Evolutionary conservation across 345 rosid species (phyloP).

Genomic region (Populus nigra): DNA sequence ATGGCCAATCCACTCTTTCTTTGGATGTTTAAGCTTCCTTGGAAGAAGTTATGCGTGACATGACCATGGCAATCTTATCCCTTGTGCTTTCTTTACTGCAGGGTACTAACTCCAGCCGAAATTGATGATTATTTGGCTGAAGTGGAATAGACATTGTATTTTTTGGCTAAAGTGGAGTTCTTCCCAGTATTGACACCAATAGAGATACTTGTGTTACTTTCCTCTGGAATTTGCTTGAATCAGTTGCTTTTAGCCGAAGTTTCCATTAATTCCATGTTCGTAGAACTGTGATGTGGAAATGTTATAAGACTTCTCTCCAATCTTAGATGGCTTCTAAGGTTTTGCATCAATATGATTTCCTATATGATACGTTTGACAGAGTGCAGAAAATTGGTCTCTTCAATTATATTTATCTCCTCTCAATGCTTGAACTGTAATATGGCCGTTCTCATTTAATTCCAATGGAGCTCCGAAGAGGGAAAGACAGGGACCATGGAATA

Average conservation of each 20-base stretch:
- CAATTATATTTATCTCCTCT: neutral
- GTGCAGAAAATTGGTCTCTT: neutral
- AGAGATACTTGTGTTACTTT: neutral
- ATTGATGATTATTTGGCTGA: constrained; percentile 58
- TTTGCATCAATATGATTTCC: neutral
- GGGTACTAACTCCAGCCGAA: constrained; percentile 80
- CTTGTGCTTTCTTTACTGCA: constrained; percentile 23
- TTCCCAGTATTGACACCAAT: neutral
- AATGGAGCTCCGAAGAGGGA: neutral
- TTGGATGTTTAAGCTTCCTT: neutral
- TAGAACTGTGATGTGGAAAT: neutral
- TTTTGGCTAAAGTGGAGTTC: neutral
- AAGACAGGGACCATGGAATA: too few species aligned
- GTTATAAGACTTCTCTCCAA: neutral
- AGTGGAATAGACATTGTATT: constrained; percentile 46
- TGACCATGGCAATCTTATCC: neutral
- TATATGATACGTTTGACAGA: neutral
- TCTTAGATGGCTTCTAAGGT: neutral
- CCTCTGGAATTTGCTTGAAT: neutral
- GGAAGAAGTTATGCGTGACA: neutral
- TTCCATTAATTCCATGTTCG: neutral
- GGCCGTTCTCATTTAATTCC: neutral
- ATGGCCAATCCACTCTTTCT: neutral
- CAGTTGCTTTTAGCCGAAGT: neutral
- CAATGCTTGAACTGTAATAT: neutral